These are phyloP conservation scores for Dendrocalamus latiflorus DNA, from an alignment of 202 grass and related monocot species.

Conservation along the genomic window DNA sequence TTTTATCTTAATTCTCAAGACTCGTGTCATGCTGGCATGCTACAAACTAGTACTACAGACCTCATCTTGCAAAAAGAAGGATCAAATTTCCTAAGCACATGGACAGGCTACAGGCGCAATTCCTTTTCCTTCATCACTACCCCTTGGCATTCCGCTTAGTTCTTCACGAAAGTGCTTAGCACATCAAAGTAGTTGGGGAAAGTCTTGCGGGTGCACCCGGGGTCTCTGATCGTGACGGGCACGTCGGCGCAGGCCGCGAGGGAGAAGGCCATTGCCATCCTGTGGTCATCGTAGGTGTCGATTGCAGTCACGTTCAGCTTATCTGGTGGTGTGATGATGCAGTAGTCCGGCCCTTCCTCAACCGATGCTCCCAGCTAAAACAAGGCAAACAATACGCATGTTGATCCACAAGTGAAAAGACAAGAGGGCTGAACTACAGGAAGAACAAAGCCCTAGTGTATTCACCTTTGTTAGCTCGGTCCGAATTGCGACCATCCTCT, in stretches of 20 bases:
- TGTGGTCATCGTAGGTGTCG: conserved; percentile 90
- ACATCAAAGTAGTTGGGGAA: conserved; percentile 97
- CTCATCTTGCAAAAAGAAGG: conserved; percentile 11
- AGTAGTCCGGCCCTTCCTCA: conserved; percentile 90
- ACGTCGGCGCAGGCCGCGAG: conserved; percentile 74
- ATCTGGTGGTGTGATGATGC: conserved; percentile 85
- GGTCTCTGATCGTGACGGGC: conserved; percentile 84
- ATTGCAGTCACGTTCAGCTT: conserved; percentile 78
- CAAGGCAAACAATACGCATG: neutral
- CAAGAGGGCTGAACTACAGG: neutral
- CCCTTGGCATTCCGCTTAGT: conserved; percentile 11
- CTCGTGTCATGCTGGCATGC: neutral
- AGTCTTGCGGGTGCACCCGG: conserved; percentile 93
- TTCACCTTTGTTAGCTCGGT: conserved; percentile 89
- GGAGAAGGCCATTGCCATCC: conserved; percentile 98
- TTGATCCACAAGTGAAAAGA: neutral
- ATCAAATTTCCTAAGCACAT: conserved; percentile 12
- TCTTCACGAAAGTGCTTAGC: conserved; percentile 73
- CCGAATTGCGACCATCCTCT: conserved; percentile 86
- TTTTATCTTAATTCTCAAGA: neutral
- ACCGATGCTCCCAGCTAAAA: conserved; percentile 75
- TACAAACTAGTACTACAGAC: conserved; percentile 21
- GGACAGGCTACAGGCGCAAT: neutral
- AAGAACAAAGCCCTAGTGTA: neutral
- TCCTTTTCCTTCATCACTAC: neutral